These are phyloP conservation scores for Phytophthora tentaculata DNA, from an alignment of 352 stramenopile species.

Conservation along the genomic window DNA sequence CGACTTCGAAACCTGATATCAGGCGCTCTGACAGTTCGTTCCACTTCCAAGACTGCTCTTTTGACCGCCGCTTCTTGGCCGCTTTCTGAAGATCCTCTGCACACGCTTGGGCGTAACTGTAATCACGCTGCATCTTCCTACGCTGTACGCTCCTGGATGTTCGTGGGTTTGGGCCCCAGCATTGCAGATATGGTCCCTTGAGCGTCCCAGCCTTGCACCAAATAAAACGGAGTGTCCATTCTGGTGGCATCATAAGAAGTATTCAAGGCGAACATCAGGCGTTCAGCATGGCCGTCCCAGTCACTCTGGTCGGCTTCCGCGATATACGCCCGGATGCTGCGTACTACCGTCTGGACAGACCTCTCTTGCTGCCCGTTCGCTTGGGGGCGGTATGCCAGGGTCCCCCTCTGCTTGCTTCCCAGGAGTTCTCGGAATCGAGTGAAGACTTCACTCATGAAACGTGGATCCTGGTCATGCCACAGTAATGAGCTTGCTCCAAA, in stretches of 20 bases:
- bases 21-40: constrained; percentile 8
- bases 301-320: constrained; percentile 11
- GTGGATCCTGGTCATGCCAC: too few species aligned
- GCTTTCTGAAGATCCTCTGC: constrained; percentile 14
- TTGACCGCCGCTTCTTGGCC: constrained; percentile 2
- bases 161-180: constrained; percentile 7
- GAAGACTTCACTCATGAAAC: too few species aligned
- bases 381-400: constrained; percentile 15
- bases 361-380: constrained; percentile 12
- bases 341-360: constrained; percentile 6
- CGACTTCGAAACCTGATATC: constrained; percentile 4
- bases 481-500: too few species aligned
- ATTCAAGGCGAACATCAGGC: constrained; percentile 3
- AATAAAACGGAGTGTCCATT: constrained; percentile 14
- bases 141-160: not conserved
- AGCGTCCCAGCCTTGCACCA: constrained; percentile 18
- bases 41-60: constrained; percentile 7
- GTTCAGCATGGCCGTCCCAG: constrained; percentile 11
- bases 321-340: constrained; percentile 9
- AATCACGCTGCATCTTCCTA: constrained; percentile 17
- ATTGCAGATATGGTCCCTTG: constrained; percentile 4
- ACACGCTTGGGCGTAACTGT: constrained; percentile 5
- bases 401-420: constrained; percentile 3
- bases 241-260: constrained; percentile 8
- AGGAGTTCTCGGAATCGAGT: constrained; percentile 11